These are phyloP conservation scores for Neltuma alba DNA, from an alignment of 306 rosid species.

Conservation along the genomic window DNA sequence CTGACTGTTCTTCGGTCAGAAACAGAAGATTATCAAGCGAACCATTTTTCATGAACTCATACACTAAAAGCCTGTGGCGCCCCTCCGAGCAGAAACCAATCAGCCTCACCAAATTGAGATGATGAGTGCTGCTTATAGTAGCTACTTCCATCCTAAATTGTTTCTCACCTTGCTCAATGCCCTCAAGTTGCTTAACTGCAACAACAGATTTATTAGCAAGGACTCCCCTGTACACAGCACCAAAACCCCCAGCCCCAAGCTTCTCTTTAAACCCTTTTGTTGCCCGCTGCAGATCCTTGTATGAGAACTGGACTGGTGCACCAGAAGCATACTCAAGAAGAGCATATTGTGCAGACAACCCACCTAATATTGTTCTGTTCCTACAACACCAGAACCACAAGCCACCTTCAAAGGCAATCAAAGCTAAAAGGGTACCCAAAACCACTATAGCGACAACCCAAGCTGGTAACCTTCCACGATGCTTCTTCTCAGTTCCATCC, in stretches of 20 bases:
- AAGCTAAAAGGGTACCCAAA: slow-evolving; percentile 55
- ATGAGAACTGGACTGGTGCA: slow-evolving; percentile 82
- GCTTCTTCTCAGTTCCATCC: slow-evolving; percentile 23
- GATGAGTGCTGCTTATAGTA: slow-evolving; percentile 81
- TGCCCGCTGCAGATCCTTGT: slow-evolving; percentile 70
- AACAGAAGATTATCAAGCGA: slow-evolving; percentile 74
- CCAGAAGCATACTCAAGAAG: slow-evolving; percentile 98
- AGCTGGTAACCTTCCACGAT: slow-evolving; percentile 38
- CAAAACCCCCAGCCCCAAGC: slow-evolving; percentile 92
- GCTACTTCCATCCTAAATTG: slow-evolving; percentile 90
- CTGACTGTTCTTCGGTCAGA: slow-evolving; percentile 46
- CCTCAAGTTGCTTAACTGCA: slow-evolving; percentile 89
- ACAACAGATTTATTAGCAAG: slow-evolving; percentile 69
- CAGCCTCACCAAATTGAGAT: slow-evolving; percentile 78
- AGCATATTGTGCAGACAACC: slow-evolving; percentile 72
- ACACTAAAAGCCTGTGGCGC: slow-evolving; percentile 71
- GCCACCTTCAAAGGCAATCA: slow-evolving; percentile 66
- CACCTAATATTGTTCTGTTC: slow-evolving; percentile 52
- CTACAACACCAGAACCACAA: slow-evolving; percentile 86
- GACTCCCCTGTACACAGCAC: slow-evolving; percentile 74
- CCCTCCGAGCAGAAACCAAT: slow-evolving; percentile 90
- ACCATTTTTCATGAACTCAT: slow-evolving; percentile 86
- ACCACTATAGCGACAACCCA: slow-evolving; percentile 50
- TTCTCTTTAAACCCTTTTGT: slow-evolving; percentile 88
- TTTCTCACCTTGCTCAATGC: slow-evolving; percentile 82